A percentile compares a stretch with the other conserved stretches of the same genome.
Evolutionary conservation across 306 rosid species (phyloP).

Genomic region (Ammopiptanthus mongolicus): DNA sequence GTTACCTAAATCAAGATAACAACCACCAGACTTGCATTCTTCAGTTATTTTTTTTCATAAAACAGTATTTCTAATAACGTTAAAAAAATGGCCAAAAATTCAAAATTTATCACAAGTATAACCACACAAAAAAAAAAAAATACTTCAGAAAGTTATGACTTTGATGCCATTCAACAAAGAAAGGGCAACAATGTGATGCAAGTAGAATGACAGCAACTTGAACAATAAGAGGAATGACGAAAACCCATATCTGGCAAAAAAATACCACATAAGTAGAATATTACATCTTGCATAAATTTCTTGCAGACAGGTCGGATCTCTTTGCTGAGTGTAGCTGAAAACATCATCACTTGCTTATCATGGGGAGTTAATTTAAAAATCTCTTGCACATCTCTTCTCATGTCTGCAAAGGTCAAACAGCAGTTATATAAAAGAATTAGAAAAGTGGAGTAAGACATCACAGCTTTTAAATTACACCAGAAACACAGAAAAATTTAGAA

Average conservation of each 20-base stretch:
- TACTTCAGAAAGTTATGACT: background rate
- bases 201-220: background rate
- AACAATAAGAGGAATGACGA: background rate
- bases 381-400: conserved; percentile 75
- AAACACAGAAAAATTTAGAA: background rate
- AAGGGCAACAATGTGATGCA: background rate
- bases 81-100: background rate
- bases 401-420: conserved; percentile 37
- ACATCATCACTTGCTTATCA: conserved; percentile 85
- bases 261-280: conserved; percentile 18
- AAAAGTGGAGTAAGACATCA: background rate
- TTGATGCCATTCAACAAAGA: background rate
- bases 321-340: conserved; percentile 74
- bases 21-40: background rate
- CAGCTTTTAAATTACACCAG: background rate
- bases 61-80: background rate
- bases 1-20: background rate
- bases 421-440: background rate
- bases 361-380: conserved; percentile 74
- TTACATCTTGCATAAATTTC: conserved; percentile 84
- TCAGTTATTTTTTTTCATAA: background rate
- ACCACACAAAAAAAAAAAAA: background rate
- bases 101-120: background rate
- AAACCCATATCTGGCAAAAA: background rate
- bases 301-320: conserved; percentile 83